These are phyloP conservation scores for Suillus variegatus DNA, from an alignment of 768 basidiomycete species.

Conservation along the genomic window DNA sequence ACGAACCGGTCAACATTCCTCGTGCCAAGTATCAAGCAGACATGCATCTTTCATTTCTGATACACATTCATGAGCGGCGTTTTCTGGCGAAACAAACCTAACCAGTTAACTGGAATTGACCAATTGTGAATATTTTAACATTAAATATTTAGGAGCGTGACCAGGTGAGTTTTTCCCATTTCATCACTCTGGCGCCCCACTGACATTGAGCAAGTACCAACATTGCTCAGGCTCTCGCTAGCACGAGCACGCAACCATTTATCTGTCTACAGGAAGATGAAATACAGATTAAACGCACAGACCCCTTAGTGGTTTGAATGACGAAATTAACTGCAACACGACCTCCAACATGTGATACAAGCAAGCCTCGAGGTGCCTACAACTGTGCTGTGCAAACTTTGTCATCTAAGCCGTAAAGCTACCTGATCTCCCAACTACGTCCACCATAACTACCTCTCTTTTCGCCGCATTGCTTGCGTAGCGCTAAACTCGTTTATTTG, in stretches of 20 bases:
- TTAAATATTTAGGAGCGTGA: neutral
- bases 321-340: neutral
- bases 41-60: neutral
- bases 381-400: neutral
- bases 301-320: neutral
- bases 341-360: neutral
- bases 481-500: neutral
- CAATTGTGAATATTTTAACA: neutral
- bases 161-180: neutral
- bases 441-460: neutral
- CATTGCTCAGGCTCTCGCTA: neutral
- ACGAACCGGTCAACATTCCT: neutral
- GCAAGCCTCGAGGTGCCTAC: neutral
- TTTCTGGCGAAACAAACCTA: neutral
- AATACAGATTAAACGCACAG: neutral
- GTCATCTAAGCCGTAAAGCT: neutral
- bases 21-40: neutral
- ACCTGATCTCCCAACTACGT: neutral
- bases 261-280: neutral
- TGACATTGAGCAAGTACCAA: neutral
- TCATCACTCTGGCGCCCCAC: neutral
- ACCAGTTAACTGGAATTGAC: neutral
- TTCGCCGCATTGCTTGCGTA: neutral
- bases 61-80: neutral
- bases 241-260: neutral